phyloP scores from a whole-genome alignment of 805 yeast genomes.

The Dipodascus geniculatus region DNA sequence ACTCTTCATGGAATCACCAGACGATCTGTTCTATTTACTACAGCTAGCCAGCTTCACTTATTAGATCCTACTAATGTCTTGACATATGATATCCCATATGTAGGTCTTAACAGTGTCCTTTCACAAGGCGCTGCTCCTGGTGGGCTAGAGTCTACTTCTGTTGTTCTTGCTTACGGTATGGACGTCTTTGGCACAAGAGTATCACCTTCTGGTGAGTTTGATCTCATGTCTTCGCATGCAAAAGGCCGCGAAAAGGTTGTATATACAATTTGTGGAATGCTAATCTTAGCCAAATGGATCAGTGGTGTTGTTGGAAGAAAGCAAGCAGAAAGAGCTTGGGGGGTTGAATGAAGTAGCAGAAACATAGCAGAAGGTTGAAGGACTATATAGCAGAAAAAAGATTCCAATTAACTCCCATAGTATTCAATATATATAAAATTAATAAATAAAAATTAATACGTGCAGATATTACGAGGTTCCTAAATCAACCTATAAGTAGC shows the following conservation, averaged over 20 bases:
- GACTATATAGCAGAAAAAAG: too few species aligned
- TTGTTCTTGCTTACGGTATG: conserved; percentile 47
- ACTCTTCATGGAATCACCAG: conserved; percentile 59
- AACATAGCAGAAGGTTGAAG: too few species aligned
- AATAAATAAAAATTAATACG: too few species aligned
- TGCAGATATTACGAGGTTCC: background rate
- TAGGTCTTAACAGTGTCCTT: conserved; percentile 26
- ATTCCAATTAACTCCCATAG: too few species aligned
- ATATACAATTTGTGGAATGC: conserved; percentile 43
- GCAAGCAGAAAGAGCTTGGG: conserved; percentile 10
- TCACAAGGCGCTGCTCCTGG: conserved; percentile 56
- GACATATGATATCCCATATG: conserved; percentile 38
- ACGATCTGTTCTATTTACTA: conserved; percentile 49
- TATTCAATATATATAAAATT: too few species aligned
- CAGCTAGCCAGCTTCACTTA: conserved; percentile 50
- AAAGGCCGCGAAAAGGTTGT: conserved; percentile 41
- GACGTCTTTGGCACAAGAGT: conserved; percentile 69
- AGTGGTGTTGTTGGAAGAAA: conserved; percentile 13
- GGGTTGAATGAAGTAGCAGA: background rate
- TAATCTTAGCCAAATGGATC: conserved; percentile 8
- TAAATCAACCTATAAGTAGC: background rate
- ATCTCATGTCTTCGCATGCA: conserved; percentile 51
- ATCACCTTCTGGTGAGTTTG: conserved; percentile 78
- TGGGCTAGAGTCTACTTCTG: conserved; percentile 66
- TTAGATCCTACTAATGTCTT: conserved; percentile 39